Evolutionary conservation across 805 yeast genomes (phyloP).

Genomic region (Candida maris): DNA sequence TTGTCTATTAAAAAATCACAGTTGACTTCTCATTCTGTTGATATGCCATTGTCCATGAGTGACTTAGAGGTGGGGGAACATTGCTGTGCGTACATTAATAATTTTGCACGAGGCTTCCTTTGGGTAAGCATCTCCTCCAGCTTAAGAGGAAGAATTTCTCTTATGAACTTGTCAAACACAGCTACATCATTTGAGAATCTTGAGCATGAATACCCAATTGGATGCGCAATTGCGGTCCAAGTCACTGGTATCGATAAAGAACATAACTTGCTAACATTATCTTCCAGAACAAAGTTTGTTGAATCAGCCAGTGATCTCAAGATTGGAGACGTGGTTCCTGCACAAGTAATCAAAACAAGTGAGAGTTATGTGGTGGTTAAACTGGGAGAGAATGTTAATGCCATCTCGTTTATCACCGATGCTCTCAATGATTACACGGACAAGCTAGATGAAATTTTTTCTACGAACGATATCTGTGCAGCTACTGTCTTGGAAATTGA

Average conservation of each 20-base stretch:
- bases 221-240: constrained; percentile 59
- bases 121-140: constrained; percentile 72
- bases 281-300: constrained; percentile 44
- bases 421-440: constrained; percentile 66
- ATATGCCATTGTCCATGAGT: constrained; percentile 34
- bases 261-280: constrained; percentile 46
- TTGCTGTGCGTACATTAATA: constrained; percentile 62
- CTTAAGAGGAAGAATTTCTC: constrained; percentile 61
- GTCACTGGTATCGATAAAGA: constrained; percentile 54
- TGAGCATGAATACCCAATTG: constrained; percentile 62
- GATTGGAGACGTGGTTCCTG: constrained; percentile 57
- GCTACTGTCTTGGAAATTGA: constrained; percentile 54
- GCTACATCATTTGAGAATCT: constrained; percentile 44
- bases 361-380: constrained; percentile 64
- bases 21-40: constrained; percentile 19
- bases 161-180: constrained; percentile 60
- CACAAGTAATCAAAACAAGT: constrained; percentile 54
- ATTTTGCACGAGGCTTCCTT: constrained; percentile 52
- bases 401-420: constrained; percentile 69
- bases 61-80: constrained; percentile 48
- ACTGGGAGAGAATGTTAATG: constrained; percentile 59
- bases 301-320: constrained; percentile 45
- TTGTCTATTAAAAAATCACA: constrained; percentile 51
- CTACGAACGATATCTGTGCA: constrained; percentile 50
- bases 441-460: constrained; percentile 46